phyloP scores from a whole-genome alignment of 306 rosid genomes.

The Oemleria cerasiformis region DNA sequence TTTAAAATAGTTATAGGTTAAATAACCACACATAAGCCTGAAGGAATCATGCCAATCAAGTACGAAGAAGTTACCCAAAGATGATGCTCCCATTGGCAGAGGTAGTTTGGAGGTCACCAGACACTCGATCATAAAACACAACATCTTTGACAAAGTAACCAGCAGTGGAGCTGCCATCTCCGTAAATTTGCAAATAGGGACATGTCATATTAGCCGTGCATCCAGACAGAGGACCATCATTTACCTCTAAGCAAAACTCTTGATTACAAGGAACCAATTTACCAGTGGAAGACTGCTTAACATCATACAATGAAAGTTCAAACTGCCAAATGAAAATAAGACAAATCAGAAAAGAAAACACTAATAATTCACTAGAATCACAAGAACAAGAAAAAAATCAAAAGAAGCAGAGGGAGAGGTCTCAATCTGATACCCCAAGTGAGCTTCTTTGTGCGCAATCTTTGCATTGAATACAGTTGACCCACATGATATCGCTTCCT shows the following conservation, averaged over 20 bases:
- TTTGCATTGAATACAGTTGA: slow-evolving; percentile 84
- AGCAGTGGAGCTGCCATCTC: slow-evolving; percentile 96
- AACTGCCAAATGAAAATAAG: slow-evolving; percentile 39
- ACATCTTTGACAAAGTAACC: slow-evolving; percentile 79
- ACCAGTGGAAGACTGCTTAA: slow-evolving; percentile 67
- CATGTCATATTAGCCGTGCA: slow-evolving; percentile 66
- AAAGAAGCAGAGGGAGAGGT: slow-evolving; percentile 3
- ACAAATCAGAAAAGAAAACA: not conserved
- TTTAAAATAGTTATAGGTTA: not conserved
- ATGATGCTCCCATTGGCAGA: slow-evolving; percentile 82
- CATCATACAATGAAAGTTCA: slow-evolving; percentile 72
- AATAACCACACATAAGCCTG: not conserved
- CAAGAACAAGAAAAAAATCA: not conserved
- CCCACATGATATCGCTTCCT: slow-evolving; percentile 98
- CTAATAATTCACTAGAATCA: not conserved
- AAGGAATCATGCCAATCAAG: not conserved
- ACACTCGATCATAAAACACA: slow-evolving; percentile 69
- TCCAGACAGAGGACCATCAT: slow-evolving; percentile 68
- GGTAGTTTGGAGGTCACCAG: slow-evolving; percentile 85
- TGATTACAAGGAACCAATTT: slow-evolving; percentile 67
- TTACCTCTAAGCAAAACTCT: slow-evolving; percentile 72
- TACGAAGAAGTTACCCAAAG: slow-evolving; percentile 63
- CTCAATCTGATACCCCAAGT: slow-evolving; percentile 64
- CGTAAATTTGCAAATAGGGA: slow-evolving; percentile 89
- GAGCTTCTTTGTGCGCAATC: slow-evolving; percentile 80